These are phyloP conservation scores for Podila epicladia DNA, from an alignment of 192 early-diverging fungal genomes.

Conservation along the genomic window DNA sequence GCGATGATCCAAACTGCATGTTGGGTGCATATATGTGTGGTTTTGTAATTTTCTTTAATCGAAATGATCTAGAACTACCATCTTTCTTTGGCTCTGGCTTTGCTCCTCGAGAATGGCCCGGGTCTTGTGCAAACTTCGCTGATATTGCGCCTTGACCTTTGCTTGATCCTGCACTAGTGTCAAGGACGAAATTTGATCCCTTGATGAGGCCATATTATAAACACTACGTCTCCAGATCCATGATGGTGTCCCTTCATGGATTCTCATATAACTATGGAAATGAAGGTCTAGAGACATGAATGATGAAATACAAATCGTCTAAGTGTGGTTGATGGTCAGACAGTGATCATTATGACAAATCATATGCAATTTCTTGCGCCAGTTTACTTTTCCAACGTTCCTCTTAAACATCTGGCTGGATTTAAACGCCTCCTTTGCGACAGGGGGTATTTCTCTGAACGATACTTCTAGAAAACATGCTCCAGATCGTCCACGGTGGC, in stretches of 20 bases:
- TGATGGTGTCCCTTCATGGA: neutral
- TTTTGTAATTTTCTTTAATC: neutral
- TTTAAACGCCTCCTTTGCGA: neutral
- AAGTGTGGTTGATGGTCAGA: no score
- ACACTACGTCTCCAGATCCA: neutral
- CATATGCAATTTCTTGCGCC: no score
- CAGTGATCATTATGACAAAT: no score
- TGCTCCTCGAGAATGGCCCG: neutral
- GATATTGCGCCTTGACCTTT: neutral
- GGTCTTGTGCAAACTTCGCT: neutral
- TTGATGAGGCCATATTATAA: neutral
- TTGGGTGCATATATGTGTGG: no score
- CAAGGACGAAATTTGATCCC: neutral
- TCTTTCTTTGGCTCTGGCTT: neutral
- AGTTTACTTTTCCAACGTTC: neutral
- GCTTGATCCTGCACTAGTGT: neutral
- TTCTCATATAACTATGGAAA: neutral
- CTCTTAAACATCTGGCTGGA: neutral
- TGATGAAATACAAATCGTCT: no score
- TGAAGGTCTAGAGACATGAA: no score
- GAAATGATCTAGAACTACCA: neutral
- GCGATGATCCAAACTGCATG: no score
- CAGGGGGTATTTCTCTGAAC: neutral
- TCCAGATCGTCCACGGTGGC: neutral
- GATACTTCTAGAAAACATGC: neutral